Evolutionary conservation across 202 grass and related monocot genomes (phyloP).

Genomic region (Schoenoplectus triqueter): DNA sequence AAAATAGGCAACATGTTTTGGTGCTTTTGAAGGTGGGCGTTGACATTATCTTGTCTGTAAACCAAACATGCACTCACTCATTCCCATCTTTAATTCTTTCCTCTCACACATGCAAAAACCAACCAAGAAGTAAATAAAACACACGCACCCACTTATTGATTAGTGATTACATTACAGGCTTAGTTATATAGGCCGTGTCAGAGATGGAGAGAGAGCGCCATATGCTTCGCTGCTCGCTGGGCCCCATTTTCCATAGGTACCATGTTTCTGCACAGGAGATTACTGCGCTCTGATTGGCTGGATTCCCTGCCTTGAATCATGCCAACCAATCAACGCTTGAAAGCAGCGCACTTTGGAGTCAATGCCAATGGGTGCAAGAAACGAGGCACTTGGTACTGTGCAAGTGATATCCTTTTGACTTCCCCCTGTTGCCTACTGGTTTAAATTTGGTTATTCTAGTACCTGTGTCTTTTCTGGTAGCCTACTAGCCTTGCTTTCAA

Average conservation of each 20-base stretch:
- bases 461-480: constrained; percentile 15
- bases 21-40: constrained; percentile 47
- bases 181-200: constrained; percentile 47
- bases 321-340: constrained; percentile 62
- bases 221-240: constrained; percentile 36
- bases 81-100: background rate
- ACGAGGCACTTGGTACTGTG: constrained; percentile 41
- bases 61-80: constrained; percentile 43
- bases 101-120: background rate
- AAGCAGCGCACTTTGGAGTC: constrained; percentile 39
- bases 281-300: constrained; percentile 46
- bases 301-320: constrained; percentile 37
- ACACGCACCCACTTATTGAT: constrained; percentile 50
- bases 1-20: constrained; percentile 19
- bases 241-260: constrained; percentile 40
- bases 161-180: constrained; percentile 18
- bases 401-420: constrained; percentile 19
- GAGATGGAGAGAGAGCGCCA: background rate
- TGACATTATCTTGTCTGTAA: constrained; percentile 87
- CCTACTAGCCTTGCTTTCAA: background rate
- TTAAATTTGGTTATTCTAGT: constrained; percentile 24
- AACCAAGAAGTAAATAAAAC: background rate
- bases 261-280: constrained; percentile 46
- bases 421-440: background rate
- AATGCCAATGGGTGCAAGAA: constrained; percentile 52